Evolutionary conservation across 148 eudicot genomes (phyloP).

Genomic region (Fagopyrum homotropicum): DNA sequence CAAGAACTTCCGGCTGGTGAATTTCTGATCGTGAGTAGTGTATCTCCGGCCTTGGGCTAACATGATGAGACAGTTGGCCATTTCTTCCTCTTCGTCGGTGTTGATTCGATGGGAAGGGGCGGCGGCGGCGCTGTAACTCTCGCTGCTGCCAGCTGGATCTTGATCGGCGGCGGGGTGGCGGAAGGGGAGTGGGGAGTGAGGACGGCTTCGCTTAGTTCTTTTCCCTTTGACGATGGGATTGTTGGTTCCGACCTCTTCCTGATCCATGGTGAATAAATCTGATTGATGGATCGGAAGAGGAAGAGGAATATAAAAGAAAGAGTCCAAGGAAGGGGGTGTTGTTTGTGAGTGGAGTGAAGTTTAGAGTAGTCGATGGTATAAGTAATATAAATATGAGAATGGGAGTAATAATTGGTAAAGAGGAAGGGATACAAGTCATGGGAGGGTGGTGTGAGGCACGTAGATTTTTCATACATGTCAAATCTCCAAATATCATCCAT

Average conservation of each 20-base stretch:
- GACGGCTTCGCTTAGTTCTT: conserved; percentile 3
- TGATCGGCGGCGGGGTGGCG: neutral
- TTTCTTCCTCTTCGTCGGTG: conserved; percentile 16
- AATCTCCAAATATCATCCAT: neutral
- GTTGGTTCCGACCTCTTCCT: neutral
- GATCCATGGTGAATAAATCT: neutral
- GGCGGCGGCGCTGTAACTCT: neutral
- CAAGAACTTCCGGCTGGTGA: conserved; percentile 2
- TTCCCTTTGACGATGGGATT: neutral
- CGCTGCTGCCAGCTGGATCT: neutral
- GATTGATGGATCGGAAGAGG: no score
- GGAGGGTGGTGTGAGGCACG: conserved; percentile 14
- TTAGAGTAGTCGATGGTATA: conserved; percentile 3
- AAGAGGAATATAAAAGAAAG: neutral
- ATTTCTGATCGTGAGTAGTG: neutral
- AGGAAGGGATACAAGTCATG: conserved; percentile 1
- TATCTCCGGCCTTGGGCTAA: neutral
- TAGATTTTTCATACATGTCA: neutral
- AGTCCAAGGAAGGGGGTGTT: neutral
- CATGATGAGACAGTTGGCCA: conserved; percentile 19
- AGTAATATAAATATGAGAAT: neutral
- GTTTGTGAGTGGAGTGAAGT: conserved; percentile 11
- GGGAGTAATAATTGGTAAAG: neutral
- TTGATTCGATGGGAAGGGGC: neutral
- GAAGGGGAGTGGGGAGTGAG: neutral